Conservation (phyloP, 2,329 filamentous ascomycete genomes). For the Ambrosiella xylebori region DNA sequence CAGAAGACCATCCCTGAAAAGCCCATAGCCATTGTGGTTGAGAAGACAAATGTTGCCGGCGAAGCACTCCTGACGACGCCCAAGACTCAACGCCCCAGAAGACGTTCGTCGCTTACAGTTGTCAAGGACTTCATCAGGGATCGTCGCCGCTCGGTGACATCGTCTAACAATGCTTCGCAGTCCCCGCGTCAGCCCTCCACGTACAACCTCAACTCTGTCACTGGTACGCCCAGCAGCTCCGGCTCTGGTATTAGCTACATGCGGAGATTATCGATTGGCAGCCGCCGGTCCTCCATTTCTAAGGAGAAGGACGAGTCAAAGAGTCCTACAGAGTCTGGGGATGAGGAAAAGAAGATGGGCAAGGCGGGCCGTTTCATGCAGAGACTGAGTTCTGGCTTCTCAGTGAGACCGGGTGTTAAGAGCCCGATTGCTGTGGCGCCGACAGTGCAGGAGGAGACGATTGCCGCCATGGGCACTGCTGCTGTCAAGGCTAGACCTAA, state of each 20-base stretch:
- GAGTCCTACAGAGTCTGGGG: conserved; percentile 15
- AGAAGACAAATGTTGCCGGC: background rate
- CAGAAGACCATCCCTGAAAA: background rate
- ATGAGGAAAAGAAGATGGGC: conserved; percentile 32
- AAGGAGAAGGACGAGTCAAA: conserved; percentile 26
- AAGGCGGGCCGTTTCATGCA: conserved; percentile 42
- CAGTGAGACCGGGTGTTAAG: conserved; percentile 23
- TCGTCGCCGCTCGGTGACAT: conserved; percentile 33
- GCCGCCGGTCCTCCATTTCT: conserved; percentile 34
- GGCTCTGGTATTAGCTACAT: conserved; percentile 21
- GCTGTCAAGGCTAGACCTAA: conserved; percentile 12
- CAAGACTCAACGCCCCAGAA: conserved; percentile 13
- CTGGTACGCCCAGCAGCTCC: conserved; percentile 21
- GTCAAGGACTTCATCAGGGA: conserved; percentile 47
- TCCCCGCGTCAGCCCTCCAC: conserved; percentile 32
- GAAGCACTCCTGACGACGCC: background rate
- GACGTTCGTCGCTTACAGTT: conserved; percentile 41
- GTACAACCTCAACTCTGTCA: conserved; percentile 23
- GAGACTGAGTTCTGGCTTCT: conserved; percentile 37
- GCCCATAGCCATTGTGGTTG: background rate
- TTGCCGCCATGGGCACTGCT: conserved; percentile 19
- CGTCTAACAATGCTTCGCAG: conserved; percentile 22
- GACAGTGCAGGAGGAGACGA: conserved; percentile 31
- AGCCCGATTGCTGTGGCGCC: conserved; percentile 29
- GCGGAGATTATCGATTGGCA: conserved; percentile 50